A percentile compares a stretch with the other conserved stretches of the same genome.
Evolutionary conservation across 768 basidiomycete species (phyloP).

Genomic region (Tremella mesenterica): DNA sequence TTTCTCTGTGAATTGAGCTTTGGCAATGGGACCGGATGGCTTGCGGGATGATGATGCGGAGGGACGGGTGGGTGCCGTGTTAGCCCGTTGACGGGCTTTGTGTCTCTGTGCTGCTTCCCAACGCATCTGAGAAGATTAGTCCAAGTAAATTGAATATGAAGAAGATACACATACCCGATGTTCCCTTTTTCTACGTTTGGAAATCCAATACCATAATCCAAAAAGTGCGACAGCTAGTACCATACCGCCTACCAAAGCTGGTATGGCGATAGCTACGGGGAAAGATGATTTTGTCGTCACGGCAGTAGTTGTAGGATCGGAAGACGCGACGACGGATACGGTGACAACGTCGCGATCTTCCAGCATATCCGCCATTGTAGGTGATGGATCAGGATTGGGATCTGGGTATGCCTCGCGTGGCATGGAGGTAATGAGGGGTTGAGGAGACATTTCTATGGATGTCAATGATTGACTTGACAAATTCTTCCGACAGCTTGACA

Average conservation of each 20-base stretch:
- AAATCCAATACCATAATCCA: slow-evolving; percentile 18
- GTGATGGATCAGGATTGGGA: not conserved
- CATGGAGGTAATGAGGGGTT: not conserved
- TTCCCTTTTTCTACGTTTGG: slow-evolving; percentile 13
- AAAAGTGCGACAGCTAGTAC: slow-evolving; percentile 21
- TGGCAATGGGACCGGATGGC: slow-evolving; percentile 3
- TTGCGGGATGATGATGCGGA: slow-evolving; percentile 14
- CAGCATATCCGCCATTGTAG: not conserved
- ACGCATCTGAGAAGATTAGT: too few relatives aligned
- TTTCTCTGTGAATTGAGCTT: slow-evolving; percentile 14
- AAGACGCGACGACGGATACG: slow-evolving; percentile 1
- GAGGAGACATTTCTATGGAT: too few relatives aligned
- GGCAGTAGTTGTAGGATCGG: not conserved
- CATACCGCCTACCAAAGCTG: slow-evolving; percentile 34
- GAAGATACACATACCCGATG: slow-evolving; percentile 14
- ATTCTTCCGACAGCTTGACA: too few relatives aligned
- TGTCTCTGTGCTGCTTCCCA: slow-evolving; percentile 19
- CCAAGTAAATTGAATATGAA: not conserved
- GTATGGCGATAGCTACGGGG: slow-evolving; percentile 30
- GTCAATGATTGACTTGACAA: too few relatives aligned
- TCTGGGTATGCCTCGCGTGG: not conserved
- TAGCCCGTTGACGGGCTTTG: slow-evolving; percentile 12
- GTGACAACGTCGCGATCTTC: slow-evolving; percentile 2
- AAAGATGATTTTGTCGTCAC: slow-evolving; percentile 1
- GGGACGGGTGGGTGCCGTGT: slow-evolving; percentile 8